phyloP scores from a whole-genome alignment of 805 yeast species.

The Spathaspora girioi region DNA sequence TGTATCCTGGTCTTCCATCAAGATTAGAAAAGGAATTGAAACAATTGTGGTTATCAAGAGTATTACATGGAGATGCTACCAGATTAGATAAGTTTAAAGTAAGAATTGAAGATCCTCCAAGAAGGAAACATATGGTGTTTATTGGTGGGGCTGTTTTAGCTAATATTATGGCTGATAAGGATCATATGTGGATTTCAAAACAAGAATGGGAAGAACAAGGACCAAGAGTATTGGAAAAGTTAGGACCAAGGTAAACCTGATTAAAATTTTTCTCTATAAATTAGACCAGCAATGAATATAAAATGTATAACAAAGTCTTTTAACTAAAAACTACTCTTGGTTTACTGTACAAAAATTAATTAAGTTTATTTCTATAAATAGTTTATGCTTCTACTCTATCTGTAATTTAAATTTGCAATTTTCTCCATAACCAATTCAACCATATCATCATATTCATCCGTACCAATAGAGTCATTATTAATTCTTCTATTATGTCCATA shows the following conservation, averaged over 20 bases:
- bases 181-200: constrained; percentile 95
- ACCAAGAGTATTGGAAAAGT: constrained; percentile 73
- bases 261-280: neutral
- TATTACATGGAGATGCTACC: constrained; percentile 80
- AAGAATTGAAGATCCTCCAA: constrained; percentile 96
- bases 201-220: constrained; percentile 99
- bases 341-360: no score
- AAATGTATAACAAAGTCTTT: neutral
- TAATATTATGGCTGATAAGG: constrained; percentile 96
- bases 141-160: constrained; percentile 98
- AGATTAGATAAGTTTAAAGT: constrained; percentile 91
- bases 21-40: constrained; percentile 93
- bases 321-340: no score
- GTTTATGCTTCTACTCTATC: constrained; percentile 10
- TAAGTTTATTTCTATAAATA: neutral
- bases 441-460: constrained; percentile 36
- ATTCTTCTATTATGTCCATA: constrained; percentile 53
- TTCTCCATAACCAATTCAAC: constrained; percentile 38
- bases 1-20: constrained; percentile 98
- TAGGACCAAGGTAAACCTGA: constrained; percentile 75
- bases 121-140: constrained; percentile 98
- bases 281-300: neutral
- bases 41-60: constrained; percentile 91
- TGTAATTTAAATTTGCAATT: constrained; percentile 34
- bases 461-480: constrained; percentile 37